Conservation (phyloP, 1,284 basidiomycete genomes). For the Cryptococcus sp. region DNA sequence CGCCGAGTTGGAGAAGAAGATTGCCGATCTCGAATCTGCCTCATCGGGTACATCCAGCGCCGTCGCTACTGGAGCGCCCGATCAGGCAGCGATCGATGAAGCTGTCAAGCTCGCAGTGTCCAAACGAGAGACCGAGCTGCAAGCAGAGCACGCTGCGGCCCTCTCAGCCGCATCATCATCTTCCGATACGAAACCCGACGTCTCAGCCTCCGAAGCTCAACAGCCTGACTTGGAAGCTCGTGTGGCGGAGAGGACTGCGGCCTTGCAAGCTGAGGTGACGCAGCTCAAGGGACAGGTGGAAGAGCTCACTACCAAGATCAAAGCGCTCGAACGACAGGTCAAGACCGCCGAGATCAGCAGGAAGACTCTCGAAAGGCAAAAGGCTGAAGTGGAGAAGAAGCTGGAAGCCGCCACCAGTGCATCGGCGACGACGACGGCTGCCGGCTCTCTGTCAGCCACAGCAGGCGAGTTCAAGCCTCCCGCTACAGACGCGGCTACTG, state of each 20-base stretch:
- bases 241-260: constrained; percentile 24
- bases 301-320: constrained; percentile 41
- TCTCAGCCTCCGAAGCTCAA: constrained; percentile 16
- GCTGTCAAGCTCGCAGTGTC: constrained; percentile 48
- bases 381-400: constrained; percentile 39
- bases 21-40: constrained; percentile 27
- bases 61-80: constrained; percentile 1
- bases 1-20: constrained; percentile 30
- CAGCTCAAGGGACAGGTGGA: constrained; percentile 34
- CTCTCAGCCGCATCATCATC: constrained; percentile 26
- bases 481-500: background rate
- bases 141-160: constrained; percentile 28
- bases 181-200: background rate
- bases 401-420: constrained; percentile 27
- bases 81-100: constrained; percentile 36
- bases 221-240: constrained; percentile 32
- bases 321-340: constrained; percentile 38
- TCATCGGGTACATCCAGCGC: constrained; percentile 3
- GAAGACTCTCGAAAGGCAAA: constrained; percentile 46
- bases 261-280: constrained; percentile 20
- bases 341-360: constrained; percentile 45
- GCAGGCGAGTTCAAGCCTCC: constrained; percentile 29
- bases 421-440: constrained; percentile 3
- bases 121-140: constrained; percentile 43
- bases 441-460: constrained; percentile 6